Evolutionary conservation across 2,329 filamentous ascomycete species (phyloP).

Genomic region (Stemphylium beticola): DNA sequence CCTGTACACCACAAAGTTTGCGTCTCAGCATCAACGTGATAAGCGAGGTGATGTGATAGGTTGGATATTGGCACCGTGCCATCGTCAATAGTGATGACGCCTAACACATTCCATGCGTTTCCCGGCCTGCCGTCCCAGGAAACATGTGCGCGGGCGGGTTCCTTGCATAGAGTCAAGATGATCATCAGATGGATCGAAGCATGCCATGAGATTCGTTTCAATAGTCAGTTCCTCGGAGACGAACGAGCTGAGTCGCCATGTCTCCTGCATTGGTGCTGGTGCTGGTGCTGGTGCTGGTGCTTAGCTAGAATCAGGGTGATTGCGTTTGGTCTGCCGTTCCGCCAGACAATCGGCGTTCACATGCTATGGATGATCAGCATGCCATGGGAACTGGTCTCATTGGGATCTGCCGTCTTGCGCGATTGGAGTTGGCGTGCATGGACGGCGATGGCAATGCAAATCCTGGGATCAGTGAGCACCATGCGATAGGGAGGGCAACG

Average conservation of each 20-base stretch:
- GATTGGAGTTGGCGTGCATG: not conserved
- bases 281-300: not conserved
- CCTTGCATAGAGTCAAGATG: conserved; percentile 12
- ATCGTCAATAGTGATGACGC: conserved; percentile 16
- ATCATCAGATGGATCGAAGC: conserved; percentile 1
- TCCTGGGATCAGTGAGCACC: not conserved
- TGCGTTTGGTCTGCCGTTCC: not conserved
- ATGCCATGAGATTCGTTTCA: not conserved
- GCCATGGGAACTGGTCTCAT: not conserved
- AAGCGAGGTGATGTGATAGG: conserved; percentile 21
- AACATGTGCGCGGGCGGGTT: conserved; percentile 2
- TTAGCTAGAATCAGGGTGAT: not conserved
- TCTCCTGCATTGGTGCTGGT: not conserved
- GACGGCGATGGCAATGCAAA: not conserved
- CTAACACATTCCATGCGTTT: conserved; percentile 2
- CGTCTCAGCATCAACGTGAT: conserved; percentile 6
- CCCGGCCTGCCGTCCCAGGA: conserved; percentile 5
- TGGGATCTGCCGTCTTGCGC: not conserved
- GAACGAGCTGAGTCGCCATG: not conserved
- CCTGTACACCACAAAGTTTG: not conserved
- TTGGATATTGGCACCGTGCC: not conserved
- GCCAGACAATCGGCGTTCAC: conserved; percentile 1
- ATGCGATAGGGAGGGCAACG: not conserved
- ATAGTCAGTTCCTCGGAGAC: not conserved
- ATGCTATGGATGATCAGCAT: conserved; percentile 2